Evolutionary conservation across 1,139 yeast genomes (phyloP), one percentile per base, ranked within the genome.

Genomic region (Candida glucosophila): DNA sequence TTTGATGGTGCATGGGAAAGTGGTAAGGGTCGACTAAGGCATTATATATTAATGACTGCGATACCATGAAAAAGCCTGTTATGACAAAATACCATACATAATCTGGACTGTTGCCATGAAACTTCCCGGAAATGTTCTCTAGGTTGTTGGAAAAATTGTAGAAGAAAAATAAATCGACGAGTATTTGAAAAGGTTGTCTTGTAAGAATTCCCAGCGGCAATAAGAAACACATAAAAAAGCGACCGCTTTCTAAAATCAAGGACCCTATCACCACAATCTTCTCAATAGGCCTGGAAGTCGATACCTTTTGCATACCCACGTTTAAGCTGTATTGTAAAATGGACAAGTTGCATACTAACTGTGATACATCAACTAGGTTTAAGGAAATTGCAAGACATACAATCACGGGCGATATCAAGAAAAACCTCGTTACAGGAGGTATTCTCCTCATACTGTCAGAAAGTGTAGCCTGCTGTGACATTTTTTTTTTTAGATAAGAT

Each of bases 81-180:
- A 72, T 47, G 29, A 69, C 43, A 3, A 66, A 58, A 35, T 71
- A 74, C 62, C 71, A 74, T 15, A 70, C 46, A 39, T 70, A 73
- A 43, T 75, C 80, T 1, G 77, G 72, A 28, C 67, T 55, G 33
- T 63, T 66, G 14, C 68, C 55, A 23, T 49, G 56, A 45, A 74
- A 74, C 39, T 73, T 73, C n/a, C 69, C 69, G 25, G 57, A 59
- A 11, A 31, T 27, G 17, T 47, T 45, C 42, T 74, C 82, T 28
- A 74, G 50, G 17, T 73, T 72, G 33, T 64, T 64, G 28, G 77
- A 69, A 47, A 70, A 73, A 5, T 67, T 61, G 46, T 74, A 74
- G 30, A 73, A 57, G 52, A 71, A 66, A 42, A 73, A 74, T 9
- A 70, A 60, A 32, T 71, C 77, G 49, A 72, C 49, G 24, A 73